Evolutionary conservation across 495 filamentous ascomycete genomes (phyloP).

Genomic region (Aspergillus steynii): DNA sequence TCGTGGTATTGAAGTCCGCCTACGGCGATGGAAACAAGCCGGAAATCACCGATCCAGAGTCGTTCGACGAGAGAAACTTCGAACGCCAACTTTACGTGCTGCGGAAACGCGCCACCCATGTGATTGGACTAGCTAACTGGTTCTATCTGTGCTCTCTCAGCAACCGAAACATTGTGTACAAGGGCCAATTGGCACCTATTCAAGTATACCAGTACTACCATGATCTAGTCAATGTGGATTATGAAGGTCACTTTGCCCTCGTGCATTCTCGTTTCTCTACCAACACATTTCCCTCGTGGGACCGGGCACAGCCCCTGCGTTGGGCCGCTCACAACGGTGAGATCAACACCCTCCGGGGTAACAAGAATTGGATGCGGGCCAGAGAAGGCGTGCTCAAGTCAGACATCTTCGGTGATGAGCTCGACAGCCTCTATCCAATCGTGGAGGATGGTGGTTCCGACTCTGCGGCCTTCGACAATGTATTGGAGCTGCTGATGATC

Average conservation of each 20-base stretch:
- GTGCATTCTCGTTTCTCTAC: constrained; percentile 99
- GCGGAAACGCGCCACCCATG: constrained; percentile 91
- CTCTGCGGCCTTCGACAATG: constrained; percentile 98
- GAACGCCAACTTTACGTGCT: constrained; percentile 93
- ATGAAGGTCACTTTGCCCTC: constrained; percentile 95
- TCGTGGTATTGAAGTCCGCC: constrained; percentile 82
- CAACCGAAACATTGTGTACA: constrained; percentile 99
- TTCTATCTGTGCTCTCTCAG: constrained; percentile 98
- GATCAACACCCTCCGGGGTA: constrained; percentile 96
- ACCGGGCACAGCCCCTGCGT: constrained; percentile 93
- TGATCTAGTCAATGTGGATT: constrained; percentile 95
- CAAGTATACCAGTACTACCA: constrained; percentile 99
- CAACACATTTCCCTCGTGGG: constrained; percentile 99
- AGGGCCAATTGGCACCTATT: constrained; percentile 92
- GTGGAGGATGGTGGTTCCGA: constrained; percentile 98
- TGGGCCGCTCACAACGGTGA: constrained; percentile 99
- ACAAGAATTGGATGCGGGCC: constrained; percentile 99
- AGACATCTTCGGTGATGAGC: constrained; percentile 87
- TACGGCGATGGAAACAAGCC: constrained; percentile 89
- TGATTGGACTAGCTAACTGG: constrained; percentile 96
- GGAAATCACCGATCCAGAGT: constrained; percentile 70
- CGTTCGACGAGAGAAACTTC: constrained; percentile 83
- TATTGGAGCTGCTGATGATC: constrained; percentile 90
- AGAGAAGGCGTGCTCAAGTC: constrained; percentile 96
- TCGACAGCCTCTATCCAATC: constrained; percentile 89